Percentiles rank a stretch among this genome's conserved stretches.
Evolutionary conservation across 495 filamentous ascomycete genomes (phyloP).

Genomic region (Neurospora sp.): DNA sequence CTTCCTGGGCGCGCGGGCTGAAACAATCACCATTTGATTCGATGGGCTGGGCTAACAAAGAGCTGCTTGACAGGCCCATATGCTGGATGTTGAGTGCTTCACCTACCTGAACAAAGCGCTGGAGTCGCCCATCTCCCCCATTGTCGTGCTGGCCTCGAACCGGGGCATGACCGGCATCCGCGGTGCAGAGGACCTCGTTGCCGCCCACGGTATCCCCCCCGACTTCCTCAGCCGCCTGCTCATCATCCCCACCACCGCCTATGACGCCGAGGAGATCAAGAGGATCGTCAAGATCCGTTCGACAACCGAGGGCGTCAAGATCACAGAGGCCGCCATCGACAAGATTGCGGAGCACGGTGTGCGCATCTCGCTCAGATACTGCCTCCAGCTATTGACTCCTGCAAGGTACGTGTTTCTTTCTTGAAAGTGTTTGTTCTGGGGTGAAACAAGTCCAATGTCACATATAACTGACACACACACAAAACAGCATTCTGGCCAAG

Average conservation of each 20-base stretch:
- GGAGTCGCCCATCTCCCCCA: constrained; percentile 84
- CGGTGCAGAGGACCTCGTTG: constrained; percentile 69
- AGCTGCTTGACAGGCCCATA: constrained; percentile 60
- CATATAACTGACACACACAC: constrained; percentile 4
- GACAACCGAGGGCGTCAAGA: constrained; percentile 65
- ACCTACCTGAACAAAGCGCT: constrained; percentile 96
- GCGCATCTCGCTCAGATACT: constrained; percentile 82
- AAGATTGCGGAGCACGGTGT: constrained; percentile 77
- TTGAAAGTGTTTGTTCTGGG: neutral
- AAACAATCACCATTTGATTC: neutral
- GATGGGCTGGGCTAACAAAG: constrained; percentile 15
- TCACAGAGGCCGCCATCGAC: constrained; percentile 73
- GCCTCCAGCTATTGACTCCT: constrained; percentile 83
- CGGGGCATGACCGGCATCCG: constrained; percentile 83
- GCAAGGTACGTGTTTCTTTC: constrained; percentile 40
- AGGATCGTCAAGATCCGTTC: constrained; percentile 76
- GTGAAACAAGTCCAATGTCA: neutral
- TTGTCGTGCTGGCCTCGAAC: constrained; percentile 95
- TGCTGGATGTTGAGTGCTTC: constrained; percentile 98
- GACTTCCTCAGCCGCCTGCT: constrained; percentile 87
- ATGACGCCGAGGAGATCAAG: constrained; percentile 76
- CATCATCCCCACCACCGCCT: constrained; percentile 87
- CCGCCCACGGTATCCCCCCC: constrained; percentile 85
- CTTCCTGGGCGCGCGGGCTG: neutral
- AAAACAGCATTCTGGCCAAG: constrained; percentile 44